Evolutionary conservation across 2,329 filamentous ascomycete species (phyloP).

Genomic region (Phialophora tarda): DNA sequence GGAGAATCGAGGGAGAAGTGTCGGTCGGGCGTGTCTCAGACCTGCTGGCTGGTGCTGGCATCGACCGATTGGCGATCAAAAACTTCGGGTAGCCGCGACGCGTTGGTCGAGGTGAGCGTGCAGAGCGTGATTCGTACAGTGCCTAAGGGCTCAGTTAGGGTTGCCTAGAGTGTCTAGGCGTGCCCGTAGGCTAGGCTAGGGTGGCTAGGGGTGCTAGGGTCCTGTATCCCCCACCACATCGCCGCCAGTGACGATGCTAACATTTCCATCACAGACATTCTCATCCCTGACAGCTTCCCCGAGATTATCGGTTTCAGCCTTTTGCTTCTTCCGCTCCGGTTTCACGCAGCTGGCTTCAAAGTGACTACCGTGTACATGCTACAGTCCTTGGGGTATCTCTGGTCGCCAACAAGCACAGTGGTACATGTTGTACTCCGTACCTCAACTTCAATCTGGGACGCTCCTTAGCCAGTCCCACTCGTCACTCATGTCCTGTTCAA

Average conservation of each 20-base stretch:
- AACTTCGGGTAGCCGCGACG: conserved; percentile 8
- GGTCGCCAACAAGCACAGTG: neutral
- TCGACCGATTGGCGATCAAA: conserved; percentile 14
- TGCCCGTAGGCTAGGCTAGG: neutral
- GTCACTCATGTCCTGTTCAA: conserved; percentile 4
- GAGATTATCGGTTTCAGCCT: conserved; percentile 25
- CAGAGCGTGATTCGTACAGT: neutral
- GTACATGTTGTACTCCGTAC: neutral
- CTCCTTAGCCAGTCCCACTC: conserved; percentile 31
- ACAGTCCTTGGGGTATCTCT: conserved; percentile 21
- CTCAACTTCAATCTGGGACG: conserved; percentile 23
- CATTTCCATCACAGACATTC: conserved; percentile 14
- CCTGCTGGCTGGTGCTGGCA: conserved; percentile 18
- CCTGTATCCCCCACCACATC: neutral
- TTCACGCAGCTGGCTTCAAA: neutral
- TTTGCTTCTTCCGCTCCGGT: conserved; percentile 3
- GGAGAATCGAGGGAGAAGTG: neutral
- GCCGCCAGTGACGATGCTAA: conserved; percentile 6
- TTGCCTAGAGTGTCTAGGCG: neutral
- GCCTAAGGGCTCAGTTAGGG: neutral
- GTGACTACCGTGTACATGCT: neutral
- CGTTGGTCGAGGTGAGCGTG: conserved; percentile 2
- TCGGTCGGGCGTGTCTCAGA: conserved; percentile 13
- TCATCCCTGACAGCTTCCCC: conserved; percentile 12
- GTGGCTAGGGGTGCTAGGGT: neutral